Evolutionary conservation across 768 basidiomycete genomes (phyloP), one percentile per base, ranked within the genome.

Genomic region (Trametes cubensis): DNA sequence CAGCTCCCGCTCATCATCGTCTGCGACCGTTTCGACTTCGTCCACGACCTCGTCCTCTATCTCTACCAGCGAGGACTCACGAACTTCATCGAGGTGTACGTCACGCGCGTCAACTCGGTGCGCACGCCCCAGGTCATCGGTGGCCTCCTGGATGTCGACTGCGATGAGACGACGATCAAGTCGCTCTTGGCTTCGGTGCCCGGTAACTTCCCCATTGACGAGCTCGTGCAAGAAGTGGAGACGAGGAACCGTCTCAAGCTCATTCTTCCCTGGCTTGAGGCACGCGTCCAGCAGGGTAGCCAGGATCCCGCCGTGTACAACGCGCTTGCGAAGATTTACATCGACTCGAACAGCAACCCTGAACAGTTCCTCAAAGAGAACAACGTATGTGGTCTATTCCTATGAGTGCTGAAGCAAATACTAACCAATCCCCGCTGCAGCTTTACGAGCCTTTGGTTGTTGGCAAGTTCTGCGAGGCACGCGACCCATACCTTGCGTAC

Each of bases 61-160:
- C 84, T 99, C 21, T 99, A 98, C 77, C 97, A 98, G 79, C 98
- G 98, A 73, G 92, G 93, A 44, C 85, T 98, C 53, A 89, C 86
- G 58, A 94, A 94, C 78, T 97, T 96, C 79, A 99, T 99, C 76
- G 97, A 99, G 79, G 94, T 98, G n/a, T 99, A 99, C 75, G 97
- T 99, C 6, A 95, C 98, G 72, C 88, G 93, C 10, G 97, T 98
- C 76, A 98, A 99, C 80, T 95, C 97, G 30, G 88, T 93, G 54
- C 85, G 97, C 56, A 97, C 96, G 10, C 97, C 97, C 25, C 95
- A 98, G 76, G 97, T 99, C 64, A 82, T 98, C 62, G 97, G 97
- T 68, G 97, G 95, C 34, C 79, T 99, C 26, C 83, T 99, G 63
- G 97, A 99, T 71, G 97, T 98, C 34, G 97, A 99, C 73, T 98